Evolutionary conservation across 2,329 filamentous ascomycete species (phyloP).

Genomic region (Clonostachys byssicola): DNA sequence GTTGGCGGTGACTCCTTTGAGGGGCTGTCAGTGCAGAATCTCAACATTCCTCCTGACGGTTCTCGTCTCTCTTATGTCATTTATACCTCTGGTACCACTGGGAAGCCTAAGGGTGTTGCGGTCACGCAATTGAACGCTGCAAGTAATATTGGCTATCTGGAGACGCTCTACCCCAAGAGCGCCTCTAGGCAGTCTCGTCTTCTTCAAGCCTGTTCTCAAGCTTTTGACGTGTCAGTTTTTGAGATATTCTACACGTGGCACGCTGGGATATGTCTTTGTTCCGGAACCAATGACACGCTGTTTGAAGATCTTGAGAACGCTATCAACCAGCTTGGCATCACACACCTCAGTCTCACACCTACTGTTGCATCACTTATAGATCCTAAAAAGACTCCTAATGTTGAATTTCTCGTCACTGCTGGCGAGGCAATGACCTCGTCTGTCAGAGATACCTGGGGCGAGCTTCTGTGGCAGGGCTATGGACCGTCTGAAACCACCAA

Average conservation of each 20-base stretch:
- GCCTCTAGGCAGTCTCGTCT: slow-evolving; percentile 45
- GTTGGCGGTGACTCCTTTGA: slow-evolving; percentile 15
- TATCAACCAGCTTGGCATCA: slow-evolving; percentile 61
- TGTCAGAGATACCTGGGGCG: slow-evolving; percentile 67
- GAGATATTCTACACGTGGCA: slow-evolving; percentile 87
- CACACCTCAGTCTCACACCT: slow-evolving; percentile 81
- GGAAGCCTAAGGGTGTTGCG: slow-evolving; percentile 73
- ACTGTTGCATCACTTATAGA: slow-evolving; percentile 76
- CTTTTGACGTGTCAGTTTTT: slow-evolving; percentile 85
- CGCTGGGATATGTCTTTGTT: slow-evolving; percentile 73
- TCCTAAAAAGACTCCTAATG: slow-evolving; percentile 62
- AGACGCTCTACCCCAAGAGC: slow-evolving; percentile 58
- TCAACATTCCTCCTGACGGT: slow-evolving; percentile 28
- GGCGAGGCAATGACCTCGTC: slow-evolving; percentile 75
- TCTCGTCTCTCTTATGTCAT: slow-evolving; percentile 68
- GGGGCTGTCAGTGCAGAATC: slow-evolving; percentile 19
- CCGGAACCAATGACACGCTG: slow-evolving; percentile 68
- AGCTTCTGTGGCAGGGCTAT: slow-evolving; percentile 73
- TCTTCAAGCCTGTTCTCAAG: slow-evolving; percentile 78
- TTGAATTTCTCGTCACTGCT: slow-evolving; percentile 74
- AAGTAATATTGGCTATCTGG: slow-evolving; percentile 68
- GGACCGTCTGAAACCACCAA: slow-evolving; percentile 86
- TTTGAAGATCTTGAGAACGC: slow-evolving; percentile 68
- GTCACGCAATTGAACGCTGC: slow-evolving; percentile 73
- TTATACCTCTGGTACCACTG: slow-evolving; percentile 82